Percentiles rank a stretch among this genome's conserved stretches.
Evolutionary conservation across 176 grass and related monocot species (phyloP).

Genomic region (Dendrocalamus sinicus): DNA sequence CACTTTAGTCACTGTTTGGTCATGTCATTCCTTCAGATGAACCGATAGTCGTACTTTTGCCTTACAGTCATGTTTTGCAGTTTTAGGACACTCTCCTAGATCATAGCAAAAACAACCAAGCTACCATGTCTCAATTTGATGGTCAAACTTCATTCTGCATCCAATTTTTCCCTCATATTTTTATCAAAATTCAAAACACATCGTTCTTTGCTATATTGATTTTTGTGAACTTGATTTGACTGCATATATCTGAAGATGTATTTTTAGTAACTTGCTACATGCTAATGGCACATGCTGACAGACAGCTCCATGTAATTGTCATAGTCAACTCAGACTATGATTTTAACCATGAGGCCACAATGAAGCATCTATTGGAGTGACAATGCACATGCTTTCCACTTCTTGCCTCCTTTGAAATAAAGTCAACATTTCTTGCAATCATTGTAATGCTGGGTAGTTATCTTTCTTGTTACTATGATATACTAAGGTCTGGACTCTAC

Average conservation of each 20-base stretch:
- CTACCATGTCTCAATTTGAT: not conserved
- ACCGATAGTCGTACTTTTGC: not conserved
- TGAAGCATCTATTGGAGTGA: conserved; percentile 23
- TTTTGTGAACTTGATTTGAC: conserved; percentile 16
- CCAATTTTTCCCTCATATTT: not conserved
- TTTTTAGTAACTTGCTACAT: conserved; percentile 11
- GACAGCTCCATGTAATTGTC: not conserved
- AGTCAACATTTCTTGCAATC: not conserved
- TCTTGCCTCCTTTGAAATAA: conserved; percentile 23
- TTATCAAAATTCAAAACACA: conserved; percentile 24
- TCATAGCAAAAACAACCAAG: conserved; percentile 22
- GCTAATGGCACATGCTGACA: conserved; percentile 18
- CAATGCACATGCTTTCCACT: not conserved
- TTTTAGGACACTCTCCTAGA: conserved; percentile 7
- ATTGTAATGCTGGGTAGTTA: not conserved
- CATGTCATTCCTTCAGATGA: conserved; percentile 1
- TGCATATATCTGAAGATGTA: conserved; percentile 11
- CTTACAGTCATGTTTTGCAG: not conserved
- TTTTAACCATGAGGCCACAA: not conserved
- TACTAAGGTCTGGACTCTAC: conserved; percentile 12
- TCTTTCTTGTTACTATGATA: not conserved
- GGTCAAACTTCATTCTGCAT: conserved; percentile 5
- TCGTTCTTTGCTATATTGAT: not conserved
- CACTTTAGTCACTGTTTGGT: conserved; percentile 8
- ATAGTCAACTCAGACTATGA: not conserved